phyloP scores from a whole-genome alignment of 306 rosid species.

The Arachis stenosperma region DNA sequence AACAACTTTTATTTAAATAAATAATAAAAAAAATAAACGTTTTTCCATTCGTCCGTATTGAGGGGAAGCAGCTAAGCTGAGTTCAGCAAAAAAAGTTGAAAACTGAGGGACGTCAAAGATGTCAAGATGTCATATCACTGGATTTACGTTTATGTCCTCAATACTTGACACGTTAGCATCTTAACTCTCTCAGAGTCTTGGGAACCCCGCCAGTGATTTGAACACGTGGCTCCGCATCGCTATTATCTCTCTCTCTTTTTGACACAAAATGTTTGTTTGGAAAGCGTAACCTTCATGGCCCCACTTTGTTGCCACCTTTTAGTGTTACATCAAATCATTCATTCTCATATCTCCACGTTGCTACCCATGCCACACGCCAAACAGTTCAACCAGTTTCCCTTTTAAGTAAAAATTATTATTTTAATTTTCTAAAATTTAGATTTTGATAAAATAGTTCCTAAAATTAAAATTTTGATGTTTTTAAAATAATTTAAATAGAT shows the following conservation, averaged over 20 bases:
- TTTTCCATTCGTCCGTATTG: no score
- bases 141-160: not conserved
- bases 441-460: no score
- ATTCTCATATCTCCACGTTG: constrained; percentile 3
- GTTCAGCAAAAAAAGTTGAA: not conserved
- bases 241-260: not conserved
- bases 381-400: not conserved
- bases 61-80: not conserved
- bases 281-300: not conserved
- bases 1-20: no score
- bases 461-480: no score
- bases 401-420: no score
- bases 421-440: no score
- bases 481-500: no score
- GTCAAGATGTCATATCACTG: no score
- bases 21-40: no score
- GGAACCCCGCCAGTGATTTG: not conserved
- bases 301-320: not conserved
- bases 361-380: not conserved
- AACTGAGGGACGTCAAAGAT: no score
- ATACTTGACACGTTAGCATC: not conserved
- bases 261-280: not conserved
- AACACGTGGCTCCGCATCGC: not conserved
- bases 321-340: constrained; percentile 25
- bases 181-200: not conserved